phyloP scores from a whole-genome alignment of 768 basidiomycete genomes.

The Leccinum variicolor region DNA sequence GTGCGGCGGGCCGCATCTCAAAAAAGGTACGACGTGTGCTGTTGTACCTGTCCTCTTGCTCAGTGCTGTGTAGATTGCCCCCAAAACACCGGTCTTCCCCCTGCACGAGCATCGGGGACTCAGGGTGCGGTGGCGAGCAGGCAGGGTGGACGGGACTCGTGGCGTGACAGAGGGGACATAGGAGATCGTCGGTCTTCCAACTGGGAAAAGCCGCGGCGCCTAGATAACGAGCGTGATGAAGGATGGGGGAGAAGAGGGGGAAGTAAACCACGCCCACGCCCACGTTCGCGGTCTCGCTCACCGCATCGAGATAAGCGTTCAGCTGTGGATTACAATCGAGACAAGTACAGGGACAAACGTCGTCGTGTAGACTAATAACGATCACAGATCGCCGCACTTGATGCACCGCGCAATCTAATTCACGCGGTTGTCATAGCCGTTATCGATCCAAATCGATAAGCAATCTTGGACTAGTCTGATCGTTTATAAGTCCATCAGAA shows the following conservation, averaged over 20 bases:
- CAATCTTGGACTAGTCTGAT: background rate
- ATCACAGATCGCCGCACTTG: constrained; percentile 11
- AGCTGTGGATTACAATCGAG: constrained; percentile 30
- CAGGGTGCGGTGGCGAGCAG: constrained; percentile 33
- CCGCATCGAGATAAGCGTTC: constrained; percentile 26
- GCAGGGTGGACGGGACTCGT: constrained; percentile 35
- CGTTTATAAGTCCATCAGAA: constrained; percentile 16
- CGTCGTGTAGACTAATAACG: constrained; percentile 50
- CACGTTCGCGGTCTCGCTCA: constrained; percentile 34
- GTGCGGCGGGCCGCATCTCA: constrained; percentile 92
- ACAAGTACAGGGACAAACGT: constrained; percentile 47
- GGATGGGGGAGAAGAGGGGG: constrained; percentile 17
- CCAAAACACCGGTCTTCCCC: constrained; percentile 43
- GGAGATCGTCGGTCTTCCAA: constrained; percentile 24
- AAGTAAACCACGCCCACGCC: constrained; percentile 20
- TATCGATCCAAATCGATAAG: constrained; percentile 14
- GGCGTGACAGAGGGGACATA: constrained; percentile 32
- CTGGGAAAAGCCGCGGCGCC: constrained; percentile 22
- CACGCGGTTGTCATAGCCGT: background rate
- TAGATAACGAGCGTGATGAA: constrained; percentile 21
- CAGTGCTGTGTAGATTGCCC: constrained; percentile 43
- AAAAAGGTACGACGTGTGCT: constrained; percentile 58
- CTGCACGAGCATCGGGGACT: constrained; percentile 31
- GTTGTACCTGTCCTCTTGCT: constrained; percentile 4
- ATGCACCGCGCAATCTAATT: background rate